These are phyloP conservation scores for Collybiopsis confluens DNA, from an alignment of 768 basidiomycete species.

Conservation along the genomic window DNA sequence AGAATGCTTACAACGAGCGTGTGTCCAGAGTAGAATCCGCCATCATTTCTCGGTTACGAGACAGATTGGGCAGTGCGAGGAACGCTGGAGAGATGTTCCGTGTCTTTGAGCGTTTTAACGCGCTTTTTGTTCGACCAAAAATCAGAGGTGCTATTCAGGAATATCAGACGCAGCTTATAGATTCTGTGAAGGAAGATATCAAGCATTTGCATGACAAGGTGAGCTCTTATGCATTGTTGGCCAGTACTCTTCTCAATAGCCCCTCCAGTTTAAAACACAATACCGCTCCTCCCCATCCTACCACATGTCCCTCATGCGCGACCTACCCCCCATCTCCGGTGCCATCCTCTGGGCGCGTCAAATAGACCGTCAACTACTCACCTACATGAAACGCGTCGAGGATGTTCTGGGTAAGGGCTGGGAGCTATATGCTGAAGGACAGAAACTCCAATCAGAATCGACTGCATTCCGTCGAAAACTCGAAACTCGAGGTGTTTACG, in stretches of 20 bases:
- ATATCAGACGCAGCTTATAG: conserved; percentile 97
- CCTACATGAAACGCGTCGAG: conserved; percentile 99
- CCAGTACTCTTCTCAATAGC: not conserved
- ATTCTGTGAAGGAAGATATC: conserved; percentile 98
- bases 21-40: conserved; percentile 98
- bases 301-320: conserved; percentile 98
- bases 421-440: conserved; percentile 99
- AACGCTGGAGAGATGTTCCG: conserved; percentile 99
- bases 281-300: conserved; percentile 95
- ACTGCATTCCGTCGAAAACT: conserved; percentile 93
- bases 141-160: conserved; percentile 98
- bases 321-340: conserved; percentile 95
- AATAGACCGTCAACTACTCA: conserved; percentile 91
- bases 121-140: conserved; percentile 94
- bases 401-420: conserved; percentile 97
- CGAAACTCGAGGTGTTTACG: conserved; percentile 89
- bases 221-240: conserved; percentile 1
- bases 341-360: conserved; percentile 99
- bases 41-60: conserved; percentile 90
- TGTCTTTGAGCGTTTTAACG: conserved; percentile 98
- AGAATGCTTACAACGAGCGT: conserved; percentile 96
- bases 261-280: conserved; percentile 81
- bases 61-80: conserved; percentile 88
- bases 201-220: conserved; percentile 92
- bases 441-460: conserved; percentile 91